Base-by-base conservation (phyloP, 306 rosid species). In the Morella rubra region DNA sequence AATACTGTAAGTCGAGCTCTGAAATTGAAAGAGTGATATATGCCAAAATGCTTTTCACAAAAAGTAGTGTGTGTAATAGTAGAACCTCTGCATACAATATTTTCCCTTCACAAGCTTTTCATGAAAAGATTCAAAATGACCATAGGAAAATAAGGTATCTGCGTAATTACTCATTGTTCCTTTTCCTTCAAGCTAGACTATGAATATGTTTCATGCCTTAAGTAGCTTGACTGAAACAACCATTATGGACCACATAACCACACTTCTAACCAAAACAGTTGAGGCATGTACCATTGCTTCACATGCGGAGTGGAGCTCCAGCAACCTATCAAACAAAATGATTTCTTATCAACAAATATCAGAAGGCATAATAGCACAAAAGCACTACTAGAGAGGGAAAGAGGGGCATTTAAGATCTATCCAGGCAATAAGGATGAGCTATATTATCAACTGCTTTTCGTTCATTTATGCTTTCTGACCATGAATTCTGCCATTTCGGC, bases 271-370 rank as follows among this genome's bases (percentile, higher is more conserved):
- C 51, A 60, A 69, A 84, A 51, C 55, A 73, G 56, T 72, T 44
- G 14, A 58, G 61, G 72, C 46, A 37, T 24, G 69, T 92, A 92
- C 98, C 99, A 95, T 86, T 89, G 85, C 64, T 91, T 88, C 70
- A 95, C 82, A 74, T 91, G 97, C 40, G 81, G 40, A 64, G 91
- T 87, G 45, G 79, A 53, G 67, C 19, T 86, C 99, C 99, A 95
- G 89, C 99, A 95, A 86, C 42, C 98, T 95, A 93, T 83, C 85
- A 92, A 84, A 82, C 56, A 79, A 47, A 32, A 74, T 44, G 44
- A 67, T 51, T 76, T 76, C 20, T 37, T 75, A 81, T 81, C 52
- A 86, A 73, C 69, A 62, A 69, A 75, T 76, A 75, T 75, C 15
- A 32, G 67, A 67, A 22, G 15, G 64, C 40, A 73, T n/a, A 56